Conservation (phyloP, 768 basidiomycete species). For the Agrocybe chaxingu region DNA sequence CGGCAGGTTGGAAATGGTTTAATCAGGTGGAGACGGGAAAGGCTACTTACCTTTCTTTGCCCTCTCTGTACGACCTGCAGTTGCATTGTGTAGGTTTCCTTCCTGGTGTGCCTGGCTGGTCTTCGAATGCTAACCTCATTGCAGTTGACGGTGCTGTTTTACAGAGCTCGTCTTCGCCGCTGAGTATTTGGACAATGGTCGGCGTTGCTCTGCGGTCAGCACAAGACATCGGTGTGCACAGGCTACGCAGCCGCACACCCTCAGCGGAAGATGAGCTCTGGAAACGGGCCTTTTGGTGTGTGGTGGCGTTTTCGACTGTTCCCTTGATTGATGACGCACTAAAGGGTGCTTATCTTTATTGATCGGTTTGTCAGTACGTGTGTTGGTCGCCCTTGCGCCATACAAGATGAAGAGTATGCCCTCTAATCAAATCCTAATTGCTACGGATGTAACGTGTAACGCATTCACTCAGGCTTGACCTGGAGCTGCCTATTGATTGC, state of each 20-base stretch:
- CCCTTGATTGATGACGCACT: neutral
- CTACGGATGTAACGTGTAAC: neutral
- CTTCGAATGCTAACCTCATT: neutral
- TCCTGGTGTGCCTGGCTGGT: neutral
- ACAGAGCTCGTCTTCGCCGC: conserved; percentile 46
- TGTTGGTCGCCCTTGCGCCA: conserved; percentile 62
- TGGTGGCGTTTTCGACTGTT: neutral
- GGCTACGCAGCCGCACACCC: conserved; percentile 20
- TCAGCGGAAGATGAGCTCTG: conserved; percentile 62
- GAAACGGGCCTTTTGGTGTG: conserved; percentile 58
- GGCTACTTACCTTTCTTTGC: conserved; percentile 51
- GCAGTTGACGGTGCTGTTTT: conserved; percentile 43
- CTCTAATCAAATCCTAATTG: neutral
- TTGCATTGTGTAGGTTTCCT: conserved; percentile 39
- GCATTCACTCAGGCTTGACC: conserved; percentile 48
- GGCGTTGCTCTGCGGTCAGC: conserved; percentile 63
- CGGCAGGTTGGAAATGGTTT: conserved; percentile 54
- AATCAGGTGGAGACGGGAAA: conserved; percentile 56
- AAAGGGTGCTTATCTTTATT: conserved; percentile 42
- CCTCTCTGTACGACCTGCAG: conserved; percentile 69
- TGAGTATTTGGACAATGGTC: conserved; percentile 55
- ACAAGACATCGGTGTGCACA: conserved; percentile 70
- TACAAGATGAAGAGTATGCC: conserved; percentile 68
- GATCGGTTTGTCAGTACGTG: conserved; percentile 40
- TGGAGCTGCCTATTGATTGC: conserved; percentile 56